Evolutionary conservation across 306 rosid species (phyloP), one percentile per base, ranked within the genome.

Genomic region (Biancaea sappan): DNA sequence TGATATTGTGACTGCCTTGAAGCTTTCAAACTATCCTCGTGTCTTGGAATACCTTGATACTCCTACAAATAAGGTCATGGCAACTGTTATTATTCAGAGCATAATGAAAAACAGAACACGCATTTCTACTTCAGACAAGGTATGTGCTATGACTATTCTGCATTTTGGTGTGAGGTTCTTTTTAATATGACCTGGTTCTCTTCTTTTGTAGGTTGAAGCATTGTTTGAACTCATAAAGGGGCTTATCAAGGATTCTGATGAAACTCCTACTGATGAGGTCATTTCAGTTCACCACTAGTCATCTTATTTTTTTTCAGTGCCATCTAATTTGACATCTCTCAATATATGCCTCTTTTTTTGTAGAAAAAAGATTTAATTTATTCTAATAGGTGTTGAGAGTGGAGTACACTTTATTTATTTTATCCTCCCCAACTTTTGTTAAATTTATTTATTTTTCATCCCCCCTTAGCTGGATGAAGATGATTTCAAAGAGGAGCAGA

Each of bases 401-500:
- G 67, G 10, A 15, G n/a, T 43, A 69, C 44, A 47, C 31, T 25
- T 64, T 44, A 38, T 44, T 58, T 69, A 51, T 46, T 11, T 59
- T 50, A 60, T 43, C 60, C 21, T 25, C 57, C 53, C n/a, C n/a
- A n/a, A n/a, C 41, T 52, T 1, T 57, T 58, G 21, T 50, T 19
- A 19, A 48, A 26, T 51, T 38, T 19, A 7, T 13, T 53, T n/a
- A n/a, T 48, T n/a, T 22, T 61, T 31, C 21, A 37, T 61, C 43
- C 3, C 48, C 56, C 14, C 13, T 31, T 73, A 90, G 99, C 43
- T 88, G 77, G 99, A 95, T 74, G 99, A 95, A 88, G 99, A 95
- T 35, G 99, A 95, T 85, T 95, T 95, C 87, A 85, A 87, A 59
- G 99, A 95, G 88, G 98, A 95, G 84, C 99, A 92, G 77, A 90